Percentiles rank a stretch among this genome's conserved stretches.
Evolutionary conservation across 2,329 filamentous ascomycete species (phyloP).

Genomic region (Verticillium zaregamsianum): DNA sequence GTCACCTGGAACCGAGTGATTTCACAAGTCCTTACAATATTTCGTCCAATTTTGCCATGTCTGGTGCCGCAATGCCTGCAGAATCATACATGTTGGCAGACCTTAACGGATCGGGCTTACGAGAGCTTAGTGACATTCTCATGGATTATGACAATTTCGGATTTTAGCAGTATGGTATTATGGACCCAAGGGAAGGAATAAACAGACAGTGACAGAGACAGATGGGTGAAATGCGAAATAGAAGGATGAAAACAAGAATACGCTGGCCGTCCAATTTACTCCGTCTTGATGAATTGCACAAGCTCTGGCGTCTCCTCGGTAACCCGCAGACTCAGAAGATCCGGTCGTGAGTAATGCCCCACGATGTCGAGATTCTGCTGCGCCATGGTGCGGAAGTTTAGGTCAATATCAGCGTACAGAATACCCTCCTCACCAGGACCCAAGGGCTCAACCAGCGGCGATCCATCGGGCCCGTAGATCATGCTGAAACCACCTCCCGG

Average conservation of each 20-base stretch:
- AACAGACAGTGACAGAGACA: too few relatives aligned
- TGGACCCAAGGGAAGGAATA: too few relatives aligned
- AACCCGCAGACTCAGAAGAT: constrained; percentile 23
- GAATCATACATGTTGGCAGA: neutral
- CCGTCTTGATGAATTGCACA: neutral
- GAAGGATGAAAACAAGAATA: neutral
- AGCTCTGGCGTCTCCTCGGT: constrained; percentile 5
- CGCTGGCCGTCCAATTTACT: neutral
- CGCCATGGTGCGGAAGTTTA: constrained; percentile 14
- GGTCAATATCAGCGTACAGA: constrained; percentile 31
- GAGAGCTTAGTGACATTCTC: constrained; percentile 7
- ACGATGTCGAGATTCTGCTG: constrained; percentile 12
- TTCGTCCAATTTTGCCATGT: neutral
- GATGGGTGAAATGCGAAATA: too few relatives aligned
- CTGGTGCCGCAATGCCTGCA: neutral
- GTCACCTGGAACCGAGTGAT: neutral
- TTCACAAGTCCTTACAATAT: neutral
- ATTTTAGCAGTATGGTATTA: neutral
- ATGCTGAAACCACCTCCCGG: constrained; percentile 23
- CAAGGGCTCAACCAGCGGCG: constrained; percentile 20
- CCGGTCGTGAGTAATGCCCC: constrained; percentile 32
- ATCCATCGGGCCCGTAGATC: constrained; percentile 25
- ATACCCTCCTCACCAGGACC: constrained; percentile 25
- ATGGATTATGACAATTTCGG: constrained; percentile 9
- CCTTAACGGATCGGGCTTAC: constrained; percentile 2